Evolutionary conservation across 371 early-diverging fungal genomes (phyloP).

Genomic region (Mucor circinelloides): DNA sequence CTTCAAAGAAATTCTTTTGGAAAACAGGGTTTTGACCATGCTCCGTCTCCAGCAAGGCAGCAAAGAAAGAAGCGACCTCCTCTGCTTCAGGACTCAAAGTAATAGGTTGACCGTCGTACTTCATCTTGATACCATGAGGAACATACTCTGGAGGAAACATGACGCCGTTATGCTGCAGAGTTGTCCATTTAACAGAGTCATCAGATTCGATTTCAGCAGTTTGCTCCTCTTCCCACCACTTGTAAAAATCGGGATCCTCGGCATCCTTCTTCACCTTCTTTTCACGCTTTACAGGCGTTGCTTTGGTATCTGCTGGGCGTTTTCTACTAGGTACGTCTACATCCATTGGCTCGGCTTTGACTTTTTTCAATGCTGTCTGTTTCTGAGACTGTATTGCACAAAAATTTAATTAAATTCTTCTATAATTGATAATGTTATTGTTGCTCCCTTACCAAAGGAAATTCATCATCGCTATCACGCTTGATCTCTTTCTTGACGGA

Average conservation of each 20-base stretch:
- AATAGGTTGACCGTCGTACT: slow-evolving; percentile 82
- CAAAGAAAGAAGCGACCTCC: slow-evolving; percentile 96
- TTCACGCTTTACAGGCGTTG: slow-evolving; percentile 20
- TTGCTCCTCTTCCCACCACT: slow-evolving; percentile 49
- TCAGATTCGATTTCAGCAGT: slow-evolving; percentile 55
- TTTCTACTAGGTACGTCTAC: slow-evolving; percentile 22
- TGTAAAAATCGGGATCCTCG: slow-evolving; percentile 40
- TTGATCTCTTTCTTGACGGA: not conserved
- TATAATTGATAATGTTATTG: not conserved
- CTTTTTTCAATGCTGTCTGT: slow-evolving; percentile 8
- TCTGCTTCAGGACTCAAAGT: slow-evolving; percentile 82
- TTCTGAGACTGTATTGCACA: not conserved
- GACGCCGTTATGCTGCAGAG: slow-evolving; percentile 89
- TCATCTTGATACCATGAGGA: slow-evolving; percentile 89
- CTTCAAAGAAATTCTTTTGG: slow-evolving; percentile 90
- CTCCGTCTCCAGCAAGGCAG: slow-evolving; percentile 83
- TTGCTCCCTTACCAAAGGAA: slow-evolving; percentile 17
- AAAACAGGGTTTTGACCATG: slow-evolving; percentile 85
- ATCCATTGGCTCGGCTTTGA: slow-evolving; percentile 30
- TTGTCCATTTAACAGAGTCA: slow-evolving; percentile 77
- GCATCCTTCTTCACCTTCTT: slow-evolving; percentile 29
- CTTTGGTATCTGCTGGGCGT: slow-evolving; percentile 6
- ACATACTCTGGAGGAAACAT: slow-evolving; percentile 92
- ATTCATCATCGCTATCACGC: slow-evolving; percentile 23
- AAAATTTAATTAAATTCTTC: not conserved